phyloP scores from a whole-genome alignment of 441 rosid species.

The Syzygium malaccense region DNA sequence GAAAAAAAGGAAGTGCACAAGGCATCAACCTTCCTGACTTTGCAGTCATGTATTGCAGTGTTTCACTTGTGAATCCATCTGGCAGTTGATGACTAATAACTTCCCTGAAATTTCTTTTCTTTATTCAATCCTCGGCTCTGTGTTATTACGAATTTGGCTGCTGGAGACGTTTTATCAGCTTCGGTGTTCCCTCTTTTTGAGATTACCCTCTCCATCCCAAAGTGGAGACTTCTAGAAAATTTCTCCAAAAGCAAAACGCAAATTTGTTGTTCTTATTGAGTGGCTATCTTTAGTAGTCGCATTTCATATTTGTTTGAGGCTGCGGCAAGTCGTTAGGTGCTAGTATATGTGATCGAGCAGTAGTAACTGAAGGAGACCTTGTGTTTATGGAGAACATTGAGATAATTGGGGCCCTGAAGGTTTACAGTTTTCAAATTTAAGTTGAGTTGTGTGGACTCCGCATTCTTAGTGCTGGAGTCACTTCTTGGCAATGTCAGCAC shows the following conservation, averaged over 20 bases:
- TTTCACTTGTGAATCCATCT: not conserved
- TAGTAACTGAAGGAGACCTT: not conserved
- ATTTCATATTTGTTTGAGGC: not conserved
- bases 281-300: not conserved
- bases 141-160: not conserved
- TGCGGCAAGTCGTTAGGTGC: not conserved
- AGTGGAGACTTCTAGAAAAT: not conserved
- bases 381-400: not conserved
- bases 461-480: not conserved
- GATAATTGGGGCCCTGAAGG: not conserved
- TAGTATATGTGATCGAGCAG: not conserved
- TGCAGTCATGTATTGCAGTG: not conserved
- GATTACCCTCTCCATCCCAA: not conserved
- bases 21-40: not conserved
- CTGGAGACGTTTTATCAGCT: not conserved
- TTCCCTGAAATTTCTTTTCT: not conserved
- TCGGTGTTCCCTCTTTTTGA: not conserved
- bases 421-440: not conserved
- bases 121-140: not conserved
- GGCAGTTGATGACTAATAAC: not conserved
- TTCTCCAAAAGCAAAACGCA: not conserved
- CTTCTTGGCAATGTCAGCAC: not conserved
- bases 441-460: not conserved
- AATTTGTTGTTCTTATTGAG: not conserved
- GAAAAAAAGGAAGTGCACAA: not conserved